phyloP scores from a whole-genome alignment of 2,329 filamentous ascomycete genomes.

The Aspergillus niger region DNA sequence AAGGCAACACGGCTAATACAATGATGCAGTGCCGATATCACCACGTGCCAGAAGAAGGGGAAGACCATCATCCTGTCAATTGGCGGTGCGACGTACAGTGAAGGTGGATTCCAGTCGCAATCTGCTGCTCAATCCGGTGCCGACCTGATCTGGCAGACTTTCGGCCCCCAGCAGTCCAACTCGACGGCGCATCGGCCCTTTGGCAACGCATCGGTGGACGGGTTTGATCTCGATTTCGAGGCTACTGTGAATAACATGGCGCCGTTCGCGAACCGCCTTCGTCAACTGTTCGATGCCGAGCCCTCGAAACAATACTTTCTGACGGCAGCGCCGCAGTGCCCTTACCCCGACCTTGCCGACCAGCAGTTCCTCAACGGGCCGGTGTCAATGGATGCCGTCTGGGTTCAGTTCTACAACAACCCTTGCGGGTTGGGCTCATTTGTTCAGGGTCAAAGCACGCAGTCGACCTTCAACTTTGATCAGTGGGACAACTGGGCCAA shows the following conservation, averaged over 20 bases:
- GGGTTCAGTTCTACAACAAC: slow-evolving; percentile 71
- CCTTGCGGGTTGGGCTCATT: slow-evolving; percentile 62
- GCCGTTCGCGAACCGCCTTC: slow-evolving; percentile 62
- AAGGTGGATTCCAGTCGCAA: slow-evolving; percentile 64
- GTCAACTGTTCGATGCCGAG: slow-evolving; percentile 56
- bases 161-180: slow-evolving; percentile 56
- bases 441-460: slow-evolving; percentile 44
- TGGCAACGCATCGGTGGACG: slow-evolving; percentile 65
- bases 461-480: slow-evolving; percentile 62
- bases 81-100: slow-evolving; percentile 69
- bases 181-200: slow-evolving; percentile 63
- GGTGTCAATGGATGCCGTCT: slow-evolving; percentile 62
- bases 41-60: slow-evolving; percentile 62
- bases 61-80: slow-evolving; percentile 75
- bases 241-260: slow-evolving; percentile 60
- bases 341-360: slow-evolving; percentile 64
- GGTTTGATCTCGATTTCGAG: slow-evolving; percentile 78
- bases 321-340: slow-evolving; percentile 68
- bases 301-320: slow-evolving; percentile 59
- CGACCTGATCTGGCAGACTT: slow-evolving; percentile 68
- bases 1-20: background rate
- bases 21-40: slow-evolving; percentile 47
- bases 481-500: slow-evolving; percentile 69
- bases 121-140: slow-evolving; percentile 59
- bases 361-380: slow-evolving; percentile 58